Conservation (phyloP, 129 eudicot species). For the Saussurea involucrata region DNA sequence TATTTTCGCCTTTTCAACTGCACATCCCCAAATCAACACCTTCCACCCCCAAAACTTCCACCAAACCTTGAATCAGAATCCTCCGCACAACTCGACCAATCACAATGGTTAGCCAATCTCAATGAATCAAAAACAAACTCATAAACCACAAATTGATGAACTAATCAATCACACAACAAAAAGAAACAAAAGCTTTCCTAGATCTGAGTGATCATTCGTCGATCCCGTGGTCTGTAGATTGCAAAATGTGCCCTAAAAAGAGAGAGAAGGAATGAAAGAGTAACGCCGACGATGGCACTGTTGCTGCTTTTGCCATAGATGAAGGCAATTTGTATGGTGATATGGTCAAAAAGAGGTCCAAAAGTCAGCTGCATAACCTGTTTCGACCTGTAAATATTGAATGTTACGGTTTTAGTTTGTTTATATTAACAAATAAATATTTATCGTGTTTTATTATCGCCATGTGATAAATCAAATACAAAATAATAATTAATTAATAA, state of each 20-base stretch:
- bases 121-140: not conserved
- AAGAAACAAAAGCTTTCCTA: not conserved
- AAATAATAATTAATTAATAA: no score
- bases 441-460: no score
- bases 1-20: constrained; percentile 15
- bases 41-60: not conserved
- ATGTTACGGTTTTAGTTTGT: not conserved
- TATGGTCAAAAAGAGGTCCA: constrained; percentile 11
- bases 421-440: no score
- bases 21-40: constrained; percentile 6
- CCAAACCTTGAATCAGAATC: constrained; percentile 22
- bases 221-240: not conserved
- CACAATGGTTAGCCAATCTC: not conserved
- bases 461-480: not conserved
- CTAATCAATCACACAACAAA: not conserved
- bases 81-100: not conserved
- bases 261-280: not conserved
- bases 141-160: constrained; percentile 8
- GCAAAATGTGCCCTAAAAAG: not conserved
- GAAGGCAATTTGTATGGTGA: constrained; percentile 15
- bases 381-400: not conserved
- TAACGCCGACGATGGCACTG: not conserved
- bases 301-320: constrained; percentile 18
- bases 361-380: constrained; percentile 8
- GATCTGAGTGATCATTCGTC: constrained; percentile 20